Base-by-base conservation (phyloP, 75 land plant species). In the Selaginella moellendorffii region DNA sequence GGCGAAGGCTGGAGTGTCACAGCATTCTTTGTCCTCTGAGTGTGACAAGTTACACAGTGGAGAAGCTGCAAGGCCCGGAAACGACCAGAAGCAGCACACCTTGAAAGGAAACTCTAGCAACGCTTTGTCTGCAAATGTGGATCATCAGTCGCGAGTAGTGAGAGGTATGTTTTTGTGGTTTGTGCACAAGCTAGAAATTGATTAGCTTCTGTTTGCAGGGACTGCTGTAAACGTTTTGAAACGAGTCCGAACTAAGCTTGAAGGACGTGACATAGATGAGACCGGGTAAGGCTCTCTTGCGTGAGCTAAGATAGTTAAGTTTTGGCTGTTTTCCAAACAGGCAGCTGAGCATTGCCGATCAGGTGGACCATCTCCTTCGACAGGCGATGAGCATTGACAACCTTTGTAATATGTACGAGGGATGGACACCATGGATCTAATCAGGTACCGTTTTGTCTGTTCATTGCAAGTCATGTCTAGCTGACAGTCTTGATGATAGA, bases 361-460 rank as follows among this genome's bases (percentile, higher is more conserved):
- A 95, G 78, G 99, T 95, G 52, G 97, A 95, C 67, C 68, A 69
- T 78, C 80, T 95, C 26, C 72, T 95, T 26, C 82, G 76, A 65
- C 97, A 95, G 65, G 91, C 99, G 1, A 86, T 82, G 17, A 85
- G 85, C 65, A 73, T 90, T 27, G 99, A 95, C 66, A 95, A 95
- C 62, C 83, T 95, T 29, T 86, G 91, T 56, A 95, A 90, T 72
- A 95, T 95, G 99, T 95, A 95, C 71, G 99, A 95, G 73, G 99
- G 99, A 27, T 95, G 99, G 99, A 90, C 99, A 18, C 99, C 99
- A 25, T 95, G 99, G 99, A 90, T 95, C 63, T 95, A 77, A 86
- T 62, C 24, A n/a, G n/a, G n/a, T n/a, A n/a, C n/a, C n/a, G n/a
- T n/a, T n/a, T n/a, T n/a, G n/a, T n/a, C n/a, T n/a, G n/a, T n/a